Conservation (phyloP, 2,329 filamentous ascomycete genomes). For the Aspergillus phoenicis region DNA sequence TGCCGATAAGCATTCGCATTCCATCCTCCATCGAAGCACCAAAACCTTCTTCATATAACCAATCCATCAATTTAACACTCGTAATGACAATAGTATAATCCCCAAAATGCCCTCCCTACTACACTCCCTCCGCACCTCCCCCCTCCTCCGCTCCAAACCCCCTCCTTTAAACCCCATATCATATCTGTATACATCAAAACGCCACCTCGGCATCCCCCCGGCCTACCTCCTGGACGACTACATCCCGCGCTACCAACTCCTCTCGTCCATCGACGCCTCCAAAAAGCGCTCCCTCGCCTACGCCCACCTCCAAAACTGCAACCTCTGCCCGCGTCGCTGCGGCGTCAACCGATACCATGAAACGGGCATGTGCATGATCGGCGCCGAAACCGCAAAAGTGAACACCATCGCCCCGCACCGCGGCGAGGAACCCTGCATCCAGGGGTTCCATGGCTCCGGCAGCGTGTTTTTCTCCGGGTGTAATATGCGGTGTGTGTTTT, state of each 20-base stretch:
- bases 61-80: not conserved
- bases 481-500: slow-evolving; percentile 72
- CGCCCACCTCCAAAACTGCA: slow-evolving; percentile 75
- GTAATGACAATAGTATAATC: too few species aligned
- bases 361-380: slow-evolving; percentile 77
- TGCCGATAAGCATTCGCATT: slow-evolving; percentile 5
- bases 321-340: slow-evolving; percentile 76
- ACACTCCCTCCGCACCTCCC: not conserved
- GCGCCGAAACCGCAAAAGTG: slow-evolving; percentile 71
- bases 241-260: slow-evolving; percentile 69
- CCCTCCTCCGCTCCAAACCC: slow-evolving; percentile 1
- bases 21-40: not conserved
- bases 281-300: slow-evolving; percentile 75
- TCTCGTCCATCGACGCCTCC: slow-evolving; percentile 68
- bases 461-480: slow-evolving; percentile 81
- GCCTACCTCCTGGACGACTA: slow-evolving; percentile 75
- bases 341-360: slow-evolving; percentile 79
- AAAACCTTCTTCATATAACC: not conserved
- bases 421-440: slow-evolving; percentile 80
- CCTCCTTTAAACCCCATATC: not conserved
- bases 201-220: slow-evolving; percentile 56
- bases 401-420: slow-evolving; percentile 86
- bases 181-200: slow-evolving; percentile 21
- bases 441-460: slow-evolving; percentile 78
- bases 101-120: not conserved